Base-by-base conservation (phyloP, 768 basidiomycete species). In the Sporobolomyces roseus region DNA sequence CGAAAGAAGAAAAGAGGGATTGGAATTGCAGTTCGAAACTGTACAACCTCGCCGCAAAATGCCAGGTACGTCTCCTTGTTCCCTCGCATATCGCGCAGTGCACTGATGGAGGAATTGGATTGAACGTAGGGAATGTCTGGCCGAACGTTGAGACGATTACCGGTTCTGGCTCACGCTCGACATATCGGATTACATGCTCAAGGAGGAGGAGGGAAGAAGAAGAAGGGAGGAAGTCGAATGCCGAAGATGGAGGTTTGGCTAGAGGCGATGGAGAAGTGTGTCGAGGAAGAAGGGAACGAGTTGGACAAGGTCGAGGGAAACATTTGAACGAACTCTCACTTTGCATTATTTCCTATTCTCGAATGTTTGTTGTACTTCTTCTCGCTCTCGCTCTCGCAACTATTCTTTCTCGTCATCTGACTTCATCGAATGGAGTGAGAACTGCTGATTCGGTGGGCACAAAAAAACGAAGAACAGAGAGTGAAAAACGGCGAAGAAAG, bases 81-180 rank as follows among this genome's bases (percentile, higher is more conserved):
- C 3, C 36, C 4, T 32, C 61, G n/a, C n/a, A n/a, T n/a, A n/a
- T n/a, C n/a, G n/a, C n/a, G n/a, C n/a, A n/a, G n/a, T n/a, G n/a
- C n/a, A n/a, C n/a, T n/a, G n/a, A n/a, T n/a, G n/a, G n/a, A n/a
- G n/a, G n/a, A n/a, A n/a, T n/a, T n/a, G n/a, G n/a, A n/a, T n/a
- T n/a, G n/a, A 6, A 46, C 45, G 45, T 46, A 91, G 77, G 84
- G 84, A n/a, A 86, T 98, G 83, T 96, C 93, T 21, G 96, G 96
- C 19, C 87, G 96, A 41, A 87, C 90, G 1, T 83, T 99, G 17
- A 86, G 96, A 17, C 86, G 93, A 10, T 82, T 99, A n/a, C 96
- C 96, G 4, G 91, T 98, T 52, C 84, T 98, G 25, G 91, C 93
- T 2, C 85, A 96, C 52, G 91, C 94, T 6, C 83, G 85, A 12